phyloP scores from a whole-genome alignment of 2,329 filamentous ascomycete species.

The Stachybotrys chartarum region DNA sequence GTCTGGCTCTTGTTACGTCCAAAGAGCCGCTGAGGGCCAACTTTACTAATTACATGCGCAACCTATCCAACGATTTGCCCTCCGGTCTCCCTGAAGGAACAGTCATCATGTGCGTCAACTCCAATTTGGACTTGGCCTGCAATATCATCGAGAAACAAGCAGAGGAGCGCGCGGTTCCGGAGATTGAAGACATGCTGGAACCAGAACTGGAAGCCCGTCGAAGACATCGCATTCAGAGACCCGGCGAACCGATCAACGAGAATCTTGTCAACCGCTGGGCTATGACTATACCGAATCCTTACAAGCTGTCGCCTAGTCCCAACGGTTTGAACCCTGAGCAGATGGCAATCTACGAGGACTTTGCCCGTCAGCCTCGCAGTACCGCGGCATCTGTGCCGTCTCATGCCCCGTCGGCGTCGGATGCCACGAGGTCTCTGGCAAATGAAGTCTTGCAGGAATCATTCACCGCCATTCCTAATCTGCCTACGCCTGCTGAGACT shows the following conservation, averaged over 20 bases:
- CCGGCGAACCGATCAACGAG: slow-evolving; percentile 80
- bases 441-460: slow-evolving; percentile 60
- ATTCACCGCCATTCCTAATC: slow-evolving; percentile 47
- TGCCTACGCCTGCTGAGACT: slow-evolving; percentile 54
- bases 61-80: slow-evolving; percentile 59
- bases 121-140: slow-evolving; percentile 90
- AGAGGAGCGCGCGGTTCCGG: slow-evolving; percentile 83
- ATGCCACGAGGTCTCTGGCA: slow-evolving; percentile 53
- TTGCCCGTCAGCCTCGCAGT: slow-evolving; percentile 75
- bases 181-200: slow-evolving; percentile 92
- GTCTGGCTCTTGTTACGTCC: slow-evolving; percentile 91
- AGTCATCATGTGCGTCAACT: slow-evolving; percentile 97
- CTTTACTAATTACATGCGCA: slow-evolving; percentile 92
- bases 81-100: slow-evolving; percentile 87
- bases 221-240: slow-evolving; percentile 65
- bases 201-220: slow-evolving; percentile 70
- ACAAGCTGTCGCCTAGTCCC: slow-evolving; percentile 66
- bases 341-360: slow-evolving; percentile 94
- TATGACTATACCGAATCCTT: slow-evolving; percentile 88
- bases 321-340: slow-evolving; percentile 82
- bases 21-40: slow-evolving; percentile 95
- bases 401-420: slow-evolving; percentile 51
- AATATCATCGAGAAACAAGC: slow-evolving; percentile 92
- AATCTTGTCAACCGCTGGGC: slow-evolving; percentile 81
- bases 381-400: slow-evolving; percentile 44